Evolutionary conservation across 371 early-diverging fungal genomes (phyloP).

Genomic region (Parasitella parasitica): DNA sequence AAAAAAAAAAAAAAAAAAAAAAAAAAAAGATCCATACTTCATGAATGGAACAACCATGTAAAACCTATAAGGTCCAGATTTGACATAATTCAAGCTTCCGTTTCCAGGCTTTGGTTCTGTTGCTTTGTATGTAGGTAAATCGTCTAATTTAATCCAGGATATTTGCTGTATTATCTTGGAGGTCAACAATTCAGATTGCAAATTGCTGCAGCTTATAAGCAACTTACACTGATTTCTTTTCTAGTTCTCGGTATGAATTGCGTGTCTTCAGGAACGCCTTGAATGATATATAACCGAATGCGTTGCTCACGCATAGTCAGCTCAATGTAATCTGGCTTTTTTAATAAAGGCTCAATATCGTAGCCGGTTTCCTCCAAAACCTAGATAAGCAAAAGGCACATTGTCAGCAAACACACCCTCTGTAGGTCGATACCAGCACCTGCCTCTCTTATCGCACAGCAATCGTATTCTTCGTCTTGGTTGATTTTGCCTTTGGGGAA

Average conservation of each 20-base stretch:
- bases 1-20: not conserved
- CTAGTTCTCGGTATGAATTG: slow-evolving; percentile 87
- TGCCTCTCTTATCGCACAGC: slow-evolving; percentile 95
- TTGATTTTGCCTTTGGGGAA: slow-evolving; percentile 99
- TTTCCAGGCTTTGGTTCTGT: slow-evolving; percentile 17
- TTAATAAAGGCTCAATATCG: slow-evolving; percentile 78
- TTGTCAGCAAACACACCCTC: not conserved
- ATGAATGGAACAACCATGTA: slow-evolving; percentile 73
- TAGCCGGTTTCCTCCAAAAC: slow-evolving; percentile 98
- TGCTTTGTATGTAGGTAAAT: slow-evolving; percentile 47
- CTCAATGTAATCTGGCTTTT: slow-evolving; percentile 78
- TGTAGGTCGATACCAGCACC: not conserved
- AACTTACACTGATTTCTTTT: slow-evolving; percentile 93
- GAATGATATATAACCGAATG: slow-evolving; percentile 88
- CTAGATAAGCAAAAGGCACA: slow-evolving; percentile 45
- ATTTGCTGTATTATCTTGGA: slow-evolving; percentile 38
- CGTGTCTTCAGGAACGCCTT: slow-evolving; percentile 87
- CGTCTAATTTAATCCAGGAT: slow-evolving; percentile 47
- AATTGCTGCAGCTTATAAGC: not conserved
- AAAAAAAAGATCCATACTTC: slow-evolving; percentile 32
- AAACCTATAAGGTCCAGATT: slow-evolving; percentile 43
- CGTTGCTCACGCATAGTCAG: slow-evolving; percentile 83
- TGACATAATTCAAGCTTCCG: slow-evolving; percentile 22
- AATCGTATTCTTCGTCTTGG: slow-evolving; percentile 88
- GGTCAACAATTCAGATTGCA: not conserved